Conservation (phyloP, 257 asterid genomes). For the Plantago elongata region DNA sequence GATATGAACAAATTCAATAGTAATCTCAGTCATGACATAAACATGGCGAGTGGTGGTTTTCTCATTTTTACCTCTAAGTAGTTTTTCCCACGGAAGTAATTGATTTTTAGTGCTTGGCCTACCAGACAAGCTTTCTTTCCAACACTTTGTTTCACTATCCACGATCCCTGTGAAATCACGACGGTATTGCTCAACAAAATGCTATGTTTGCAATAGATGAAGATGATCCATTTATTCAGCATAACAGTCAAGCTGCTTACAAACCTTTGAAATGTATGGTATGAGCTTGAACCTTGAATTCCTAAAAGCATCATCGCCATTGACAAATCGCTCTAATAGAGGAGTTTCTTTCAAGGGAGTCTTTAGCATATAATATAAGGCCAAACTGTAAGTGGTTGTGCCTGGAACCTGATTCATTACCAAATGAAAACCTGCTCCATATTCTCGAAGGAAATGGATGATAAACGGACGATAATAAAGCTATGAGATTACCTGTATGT, state of each 20-base stretch:
- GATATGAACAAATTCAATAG: background rate
- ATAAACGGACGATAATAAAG: background rate
- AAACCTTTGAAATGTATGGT: constrained; percentile 72
- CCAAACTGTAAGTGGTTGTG: constrained; percentile 49
- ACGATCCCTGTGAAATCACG: constrained; percentile 65
- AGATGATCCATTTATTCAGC: background rate
- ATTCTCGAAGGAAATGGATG: background rate
- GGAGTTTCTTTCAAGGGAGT: constrained; percentile 66
- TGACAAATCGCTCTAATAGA: constrained; percentile 60
- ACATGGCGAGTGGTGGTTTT: background rate
- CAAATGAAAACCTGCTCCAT: constrained; percentile 8
- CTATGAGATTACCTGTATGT: constrained; percentile 46
- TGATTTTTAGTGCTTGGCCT: constrained; percentile 79
- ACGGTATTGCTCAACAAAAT: background rate
- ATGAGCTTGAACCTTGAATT: constrained; percentile 87
- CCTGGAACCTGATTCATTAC: constrained; percentile 62
- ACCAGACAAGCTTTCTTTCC: constrained; percentile 83
- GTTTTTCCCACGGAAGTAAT: constrained; percentile 79
- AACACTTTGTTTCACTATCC: constrained; percentile 96
- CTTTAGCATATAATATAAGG: constrained; percentile 61
- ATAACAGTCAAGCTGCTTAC: background rate
- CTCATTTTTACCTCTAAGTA: constrained; percentile 73
- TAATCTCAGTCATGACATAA: too few relatives aligned
- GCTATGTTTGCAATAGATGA: background rate
- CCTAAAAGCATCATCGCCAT: constrained; percentile 79